Base-by-base conservation (phyloP, 768 basidiomycete genomes). In the Lentinula raphanica region DNA sequence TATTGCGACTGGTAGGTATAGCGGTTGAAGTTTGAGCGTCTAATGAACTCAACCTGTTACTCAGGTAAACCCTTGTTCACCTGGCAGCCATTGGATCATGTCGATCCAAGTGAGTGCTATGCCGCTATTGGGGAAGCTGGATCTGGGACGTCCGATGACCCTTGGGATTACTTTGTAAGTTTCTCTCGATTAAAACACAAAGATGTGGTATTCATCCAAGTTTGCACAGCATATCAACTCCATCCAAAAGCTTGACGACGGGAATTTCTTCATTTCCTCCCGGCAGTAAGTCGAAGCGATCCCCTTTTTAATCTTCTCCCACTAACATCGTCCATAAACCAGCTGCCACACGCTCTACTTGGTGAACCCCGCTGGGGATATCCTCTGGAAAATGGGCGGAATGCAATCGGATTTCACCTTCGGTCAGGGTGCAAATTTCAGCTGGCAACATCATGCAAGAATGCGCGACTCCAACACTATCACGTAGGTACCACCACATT, bases 321-420 rank as follows among this genome's bases (percentile, higher is more conserved):
- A 29, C 29, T 50, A 3, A 31, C 12, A 12, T 35, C 19, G 3
- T n/a, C 27, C 48, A 25, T 54, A 59, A 19, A 32, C 59, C 39
- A 59, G 49, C 36, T 54, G 60, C 46, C 58, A 63, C 28, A 42
- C 63, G 1, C 62, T 62, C 36, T 62, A 63, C 36, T 53, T 65
- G 3, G 55, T 56, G 53, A 48, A 42, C 31, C 45, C 49, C 9
- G 58, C 61, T 51, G 64, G 64, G 7, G 59, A 58, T 6, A 62
- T 65, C 45, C 23, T 63, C 3, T 65, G 64, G 64, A 61, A 61
- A 3, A 59, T 65, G 23, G 64, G 64, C 3, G 64, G 64, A 5
- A 62, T 60, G 42, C 48, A 48, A 27, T 62, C 60, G 2, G 44
- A 59, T 25, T 65, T 65, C 49, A 60, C 60, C 23, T 40, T 51